Base-by-base conservation (phyloP, 2,329 filamentous ascomycete species). In the Botrytis porri region DNA sequence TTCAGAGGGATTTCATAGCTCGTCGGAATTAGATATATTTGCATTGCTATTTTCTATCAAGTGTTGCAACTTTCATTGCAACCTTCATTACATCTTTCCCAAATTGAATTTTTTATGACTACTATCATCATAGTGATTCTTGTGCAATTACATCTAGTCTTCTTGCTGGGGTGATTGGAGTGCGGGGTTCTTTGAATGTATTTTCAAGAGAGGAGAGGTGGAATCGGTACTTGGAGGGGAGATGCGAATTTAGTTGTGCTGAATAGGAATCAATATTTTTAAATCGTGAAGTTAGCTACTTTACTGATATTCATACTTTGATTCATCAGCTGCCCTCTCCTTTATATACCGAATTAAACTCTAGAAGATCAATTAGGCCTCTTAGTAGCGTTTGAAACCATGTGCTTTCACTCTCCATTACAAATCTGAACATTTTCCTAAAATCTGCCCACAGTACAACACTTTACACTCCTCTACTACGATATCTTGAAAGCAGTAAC, bases 341-440 rank as follows among this genome's bases (percentile, higher is more conserved):
- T 16, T 54, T 29, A 18, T 29, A 12, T 29, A 29, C 6, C 12
- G 7, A 29, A 57, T 14, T 8, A 29, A 29, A 25, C 51, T 57
- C 14, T 57, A 18, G 6, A 29, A 16, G 14, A 16, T 29, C 51
- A 2, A 9, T 54, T 0, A 18, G 14, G 0, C 0, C n/a, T 14
- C 0, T 8, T 3, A 9, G 6, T 57, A 3, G 25, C 6, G 6
- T 4, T n/a, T 4, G 4, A n/a, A 18, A 57, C n/a, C 14, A 29
- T 29, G 14, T 8, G 6, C 12, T 57, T 29, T 29, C 6, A 29
- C 14, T 18, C 51, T 29, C n/a, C 6, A 29, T 57, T 18, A 29
- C 6, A 54, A 1, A 54, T 16, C 29, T 4, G 1, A 29, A 57
- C 6, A 18, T 3, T 3, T 25, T 14, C 3, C n/a, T 54, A 1